Conservation (phyloP, 305 asterid genomes). For the Caryopteris hybrid region DNA sequence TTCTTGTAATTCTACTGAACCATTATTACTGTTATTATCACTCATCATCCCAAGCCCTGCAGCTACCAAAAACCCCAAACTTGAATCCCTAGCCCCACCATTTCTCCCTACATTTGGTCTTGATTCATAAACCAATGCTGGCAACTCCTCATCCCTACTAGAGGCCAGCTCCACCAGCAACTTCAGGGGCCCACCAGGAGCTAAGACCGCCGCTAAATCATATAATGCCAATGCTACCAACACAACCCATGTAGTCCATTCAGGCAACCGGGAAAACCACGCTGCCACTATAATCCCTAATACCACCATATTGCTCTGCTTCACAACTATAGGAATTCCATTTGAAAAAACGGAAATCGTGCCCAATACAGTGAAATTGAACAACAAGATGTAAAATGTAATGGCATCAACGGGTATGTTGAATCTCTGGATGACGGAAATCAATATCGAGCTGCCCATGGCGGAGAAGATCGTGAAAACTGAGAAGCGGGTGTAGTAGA, state of each 20-base stretch:
- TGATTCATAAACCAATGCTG: conserved; percentile 87
- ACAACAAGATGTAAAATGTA: conserved; percentile 50
- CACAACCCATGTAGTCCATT: conserved; percentile 94
- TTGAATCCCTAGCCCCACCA: conserved; percentile 38
- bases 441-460: conserved; percentile 80
- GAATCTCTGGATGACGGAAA: conserved; percentile 61
- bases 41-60: conserved; percentile 48
- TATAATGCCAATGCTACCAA: conserved; percentile 84
- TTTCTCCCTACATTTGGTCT: conserved; percentile 55
- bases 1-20: conserved; percentile 54
- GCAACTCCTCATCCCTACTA: conserved; percentile 76
- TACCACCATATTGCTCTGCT: conserved; percentile 72
- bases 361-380: conserved; percentile 69
- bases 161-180: conserved; percentile 89
- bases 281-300: conserved; percentile 88
- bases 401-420: conserved; percentile 66
- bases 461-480: conserved; percentile 60
- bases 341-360: conserved; percentile 67
- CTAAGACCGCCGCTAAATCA: conserved; percentile 83
- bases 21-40: conserved; percentile 18
- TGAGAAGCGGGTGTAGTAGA: conserved; percentile 80
- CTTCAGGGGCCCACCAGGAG: conserved; percentile 94
- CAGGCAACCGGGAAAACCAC: conserved; percentile 88
- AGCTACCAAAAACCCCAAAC: conserved; percentile 53
- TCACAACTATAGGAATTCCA: conserved; percentile 72